These are phyloP conservation scores for Pseudogymnoascus sp. DNA, from an alignment of 2,329 filamentous ascomycete species.

Conservation along the genomic window DNA sequence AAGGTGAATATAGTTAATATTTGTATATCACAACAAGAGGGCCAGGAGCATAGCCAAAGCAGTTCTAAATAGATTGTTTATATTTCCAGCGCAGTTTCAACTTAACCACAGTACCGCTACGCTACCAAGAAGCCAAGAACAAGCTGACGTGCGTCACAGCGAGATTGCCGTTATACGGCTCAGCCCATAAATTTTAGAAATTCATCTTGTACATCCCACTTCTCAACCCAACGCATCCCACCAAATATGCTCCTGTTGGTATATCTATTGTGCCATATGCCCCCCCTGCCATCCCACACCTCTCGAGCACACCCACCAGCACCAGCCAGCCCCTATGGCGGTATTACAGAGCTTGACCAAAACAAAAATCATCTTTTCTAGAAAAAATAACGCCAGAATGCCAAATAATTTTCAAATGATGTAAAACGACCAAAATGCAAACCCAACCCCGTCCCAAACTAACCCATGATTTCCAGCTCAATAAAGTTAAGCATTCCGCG, in stretches of 20 bases:
- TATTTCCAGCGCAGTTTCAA: background rate
- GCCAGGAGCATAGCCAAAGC: background rate
- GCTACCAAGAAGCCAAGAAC: background rate
- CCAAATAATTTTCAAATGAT: background rate
- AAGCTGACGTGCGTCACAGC: background rate
- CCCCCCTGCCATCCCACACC: background rate
- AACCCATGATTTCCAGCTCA: background rate
- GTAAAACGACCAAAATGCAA: background rate
- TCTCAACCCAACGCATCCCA: background rate
- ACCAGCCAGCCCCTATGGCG: background rate
- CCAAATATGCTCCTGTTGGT: background rate
- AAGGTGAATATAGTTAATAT: background rate
- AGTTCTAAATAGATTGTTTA: background rate
- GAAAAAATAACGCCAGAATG: slow-evolving; percentile 4
- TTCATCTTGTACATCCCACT: background rate
- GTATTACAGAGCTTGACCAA: background rate
- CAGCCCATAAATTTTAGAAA: background rate
- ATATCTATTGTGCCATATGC: background rate
- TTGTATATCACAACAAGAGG: background rate
- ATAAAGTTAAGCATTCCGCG: background rate
- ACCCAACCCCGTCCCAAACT: background rate
- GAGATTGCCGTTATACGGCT: background rate
- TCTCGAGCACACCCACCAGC: background rate
- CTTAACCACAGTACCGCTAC: background rate
- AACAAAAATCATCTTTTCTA: background rate